Percentiles rank a stretch among this genome's conserved stretches.
Evolutionary conservation across 139 green algal genomes (phyloP).

Genomic region (Picochlorum sp.): DNA sequence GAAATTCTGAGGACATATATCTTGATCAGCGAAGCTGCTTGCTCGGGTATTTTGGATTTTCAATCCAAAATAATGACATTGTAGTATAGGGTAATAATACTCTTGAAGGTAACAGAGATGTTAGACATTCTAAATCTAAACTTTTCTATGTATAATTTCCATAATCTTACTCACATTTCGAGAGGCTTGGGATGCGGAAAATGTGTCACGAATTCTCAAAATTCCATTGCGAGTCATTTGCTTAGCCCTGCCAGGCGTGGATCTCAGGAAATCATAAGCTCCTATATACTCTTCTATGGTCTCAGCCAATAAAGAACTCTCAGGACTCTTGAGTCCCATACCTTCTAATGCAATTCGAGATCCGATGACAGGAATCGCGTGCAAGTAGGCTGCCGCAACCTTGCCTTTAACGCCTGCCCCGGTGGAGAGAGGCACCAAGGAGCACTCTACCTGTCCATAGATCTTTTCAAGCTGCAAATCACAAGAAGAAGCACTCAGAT

Average conservation of each 20-base stretch:
- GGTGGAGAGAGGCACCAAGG: constrained; percentile 9
- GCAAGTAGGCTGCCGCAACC: neutral
- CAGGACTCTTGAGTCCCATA: neutral
- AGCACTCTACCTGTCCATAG: neutral
- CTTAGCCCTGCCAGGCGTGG: neutral
- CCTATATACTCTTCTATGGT: neutral
- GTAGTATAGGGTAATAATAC: no score
- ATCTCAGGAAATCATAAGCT: neutral
- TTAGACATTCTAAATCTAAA: no score
- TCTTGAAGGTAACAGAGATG: no score
- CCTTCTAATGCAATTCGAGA: neutral
- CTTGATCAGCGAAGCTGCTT: no score
- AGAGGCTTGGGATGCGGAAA: no score
- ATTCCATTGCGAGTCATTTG: neutral
- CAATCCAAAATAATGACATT: no score
- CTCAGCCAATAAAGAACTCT: neutral
- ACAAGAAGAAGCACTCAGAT: neutral
- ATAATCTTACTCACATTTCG: no score
- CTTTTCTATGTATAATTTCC: no score
- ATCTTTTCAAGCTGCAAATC: neutral
- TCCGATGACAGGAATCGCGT: neutral
- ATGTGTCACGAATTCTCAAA: neutral
- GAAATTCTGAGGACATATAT: no score
- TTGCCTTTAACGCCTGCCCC: constrained; percentile 22
- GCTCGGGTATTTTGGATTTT: no score